Evolutionary conservation across 176 grass and related monocot species (phyloP).

Genomic region (Melocanna baccifera): DNA sequence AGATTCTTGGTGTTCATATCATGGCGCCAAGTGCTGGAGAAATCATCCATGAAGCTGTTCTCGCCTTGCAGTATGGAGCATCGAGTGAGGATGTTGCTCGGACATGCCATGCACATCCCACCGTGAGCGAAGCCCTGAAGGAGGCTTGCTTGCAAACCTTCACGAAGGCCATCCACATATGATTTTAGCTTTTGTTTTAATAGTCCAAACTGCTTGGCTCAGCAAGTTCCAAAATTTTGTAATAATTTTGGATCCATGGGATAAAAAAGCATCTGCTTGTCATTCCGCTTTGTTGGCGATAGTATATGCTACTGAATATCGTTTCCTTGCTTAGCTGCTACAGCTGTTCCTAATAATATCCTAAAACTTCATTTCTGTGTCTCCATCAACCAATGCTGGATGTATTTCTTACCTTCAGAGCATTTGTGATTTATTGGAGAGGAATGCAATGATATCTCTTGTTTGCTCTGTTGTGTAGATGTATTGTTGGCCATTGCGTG

Average conservation of each 20-base stretch:
- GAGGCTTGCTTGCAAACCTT: constrained; percentile 94
- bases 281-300: background rate
- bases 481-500: background rate
- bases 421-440: background rate
- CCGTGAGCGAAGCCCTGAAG: constrained; percentile 93
- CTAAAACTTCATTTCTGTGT: background rate
- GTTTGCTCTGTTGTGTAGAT: background rate
- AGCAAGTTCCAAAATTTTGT: constrained; percentile 36
- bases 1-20: constrained; percentile 93
- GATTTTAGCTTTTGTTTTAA: constrained; percentile 29
- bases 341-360: constrained; percentile 4
- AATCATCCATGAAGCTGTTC: constrained; percentile 88
- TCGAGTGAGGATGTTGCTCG: constrained; percentile 90
- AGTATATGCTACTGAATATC: background rate
- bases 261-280: background rate
- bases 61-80: constrained; percentile 95
- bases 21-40: constrained; percentile 92
- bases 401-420: background rate
- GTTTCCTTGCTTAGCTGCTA: background rate
- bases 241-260: constrained; percentile 41
- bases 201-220: constrained; percentile 13
- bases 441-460: background rate
- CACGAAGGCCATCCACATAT: constrained; percentile 90
- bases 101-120: constrained; percentile 93
- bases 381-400: background rate